These are phyloP conservation scores for Lichtheimia ramosa DNA, from an alignment of 371 early-diverging fungal genomes.

Conservation along the genomic window DNA sequence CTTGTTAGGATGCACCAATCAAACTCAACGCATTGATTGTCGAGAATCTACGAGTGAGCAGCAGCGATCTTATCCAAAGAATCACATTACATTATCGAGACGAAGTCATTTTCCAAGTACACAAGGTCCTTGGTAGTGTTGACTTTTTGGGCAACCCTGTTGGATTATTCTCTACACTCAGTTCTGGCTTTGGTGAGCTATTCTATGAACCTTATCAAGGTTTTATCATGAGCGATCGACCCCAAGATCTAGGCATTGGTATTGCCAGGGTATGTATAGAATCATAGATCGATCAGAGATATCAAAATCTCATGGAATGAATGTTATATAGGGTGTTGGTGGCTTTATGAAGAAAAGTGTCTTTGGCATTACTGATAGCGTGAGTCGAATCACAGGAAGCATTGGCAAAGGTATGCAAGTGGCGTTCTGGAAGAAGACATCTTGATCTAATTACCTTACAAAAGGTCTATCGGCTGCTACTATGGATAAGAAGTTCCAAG, in stretches of 20 bases:
- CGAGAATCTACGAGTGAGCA: slow-evolving; percentile 74
- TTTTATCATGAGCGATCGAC: slow-evolving; percentile 83
- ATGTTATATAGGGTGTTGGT: slow-evolving; percentile 46
- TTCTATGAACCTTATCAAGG: slow-evolving; percentile 94
- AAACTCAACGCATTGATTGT: slow-evolving; percentile 81
- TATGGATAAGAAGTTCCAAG: slow-evolving; percentile 83
- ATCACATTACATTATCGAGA: slow-evolving; percentile 69
- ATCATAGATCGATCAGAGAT: not conserved
- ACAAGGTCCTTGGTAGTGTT: slow-evolving; percentile 86
- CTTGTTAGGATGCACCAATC: slow-evolving; percentile 74
- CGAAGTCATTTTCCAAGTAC: slow-evolving; percentile 78
- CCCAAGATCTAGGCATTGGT: slow-evolving; percentile 87
- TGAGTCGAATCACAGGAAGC: slow-evolving; percentile 84
- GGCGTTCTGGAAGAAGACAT: not conserved
- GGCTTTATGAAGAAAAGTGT: slow-evolving; percentile 77
- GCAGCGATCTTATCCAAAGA: slow-evolving; percentile 38
- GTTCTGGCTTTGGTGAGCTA: slow-evolving; percentile 84
- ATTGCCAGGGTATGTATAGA: slow-evolving; percentile 69
- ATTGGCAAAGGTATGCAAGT: slow-evolving; percentile 66
- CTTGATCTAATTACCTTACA: not conserved
- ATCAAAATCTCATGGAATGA: not conserved
- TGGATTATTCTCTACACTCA: slow-evolving; percentile 81
- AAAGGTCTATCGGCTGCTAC: slow-evolving; percentile 74
- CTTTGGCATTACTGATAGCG: slow-evolving; percentile 84
- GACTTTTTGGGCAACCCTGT: slow-evolving; percentile 92